Evolutionary conservation across 2,329 filamentous ascomycete species (phyloP).

Genomic region (Fusarium haematococcum): DNA sequence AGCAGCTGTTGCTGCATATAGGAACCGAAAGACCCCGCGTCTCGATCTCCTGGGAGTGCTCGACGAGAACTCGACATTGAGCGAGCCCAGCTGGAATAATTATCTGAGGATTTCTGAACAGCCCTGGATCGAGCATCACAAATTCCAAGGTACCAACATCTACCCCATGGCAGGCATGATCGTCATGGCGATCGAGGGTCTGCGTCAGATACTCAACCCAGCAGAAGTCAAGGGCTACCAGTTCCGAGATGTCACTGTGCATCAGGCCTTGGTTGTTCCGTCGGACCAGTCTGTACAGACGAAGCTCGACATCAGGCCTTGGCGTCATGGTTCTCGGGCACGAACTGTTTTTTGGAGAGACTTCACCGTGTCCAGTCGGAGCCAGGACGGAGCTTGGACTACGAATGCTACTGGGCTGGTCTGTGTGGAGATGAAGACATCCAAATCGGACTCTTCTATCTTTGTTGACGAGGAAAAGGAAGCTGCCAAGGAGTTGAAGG

Average conservation of each 20-base stretch:
- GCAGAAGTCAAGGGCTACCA: neutral
- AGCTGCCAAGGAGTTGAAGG: neutral
- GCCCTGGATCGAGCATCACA: constrained; percentile 7
- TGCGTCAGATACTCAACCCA: neutral
- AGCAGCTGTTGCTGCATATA: neutral
- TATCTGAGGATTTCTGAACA: neutral
- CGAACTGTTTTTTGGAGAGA: neutral
- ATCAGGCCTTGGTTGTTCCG: neutral
- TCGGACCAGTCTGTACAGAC: neutral
- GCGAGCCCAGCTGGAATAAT: neutral
- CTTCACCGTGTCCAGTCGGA: neutral
- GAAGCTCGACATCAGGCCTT: neutral
- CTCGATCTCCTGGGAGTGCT: neutral
- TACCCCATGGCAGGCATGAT: constrained; percentile 12
- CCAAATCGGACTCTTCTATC: neutral
- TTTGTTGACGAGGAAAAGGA: neutral
- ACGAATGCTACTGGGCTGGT: neutral
- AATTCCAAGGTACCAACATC: constrained; percentile 1
- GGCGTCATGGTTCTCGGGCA: neutral
- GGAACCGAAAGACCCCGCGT: neutral
- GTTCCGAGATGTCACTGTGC: neutral
- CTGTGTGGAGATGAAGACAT: neutral
- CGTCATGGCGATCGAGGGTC: constrained; percentile 7
- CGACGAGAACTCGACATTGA: neutral
- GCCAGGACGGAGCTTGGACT: neutral